Base-by-base conservation (phyloP, 306 rosid species). In the Ochetophila trinervis region DNA sequence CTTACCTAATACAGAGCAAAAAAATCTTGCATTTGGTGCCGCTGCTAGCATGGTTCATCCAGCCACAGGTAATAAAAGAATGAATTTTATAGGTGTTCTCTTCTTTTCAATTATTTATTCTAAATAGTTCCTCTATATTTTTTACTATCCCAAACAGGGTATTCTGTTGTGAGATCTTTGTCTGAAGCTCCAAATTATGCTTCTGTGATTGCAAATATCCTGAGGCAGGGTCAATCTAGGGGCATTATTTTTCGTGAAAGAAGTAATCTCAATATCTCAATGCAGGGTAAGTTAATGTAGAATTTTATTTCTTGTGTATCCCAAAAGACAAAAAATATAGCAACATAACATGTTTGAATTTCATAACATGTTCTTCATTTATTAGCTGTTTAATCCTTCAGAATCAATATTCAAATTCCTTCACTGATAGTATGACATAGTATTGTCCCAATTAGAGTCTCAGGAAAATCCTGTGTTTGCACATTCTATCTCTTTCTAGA, bases 1-100 rank as follows among this genome's bases (percentile, higher is more conserved):
- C 54, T 83, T 93, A 70, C 99, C 99, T 8, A 93, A 90, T 76
- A 93, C 96, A 70, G 97, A 78, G 75, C 99, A 93, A 70, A 93
- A 84, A 77, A 93, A 93, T 75, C 95, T 93, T 66, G 99, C 97
- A 57, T 90, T 89, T 76, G 99, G 99, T 74, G 94, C 97, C 47
- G 99, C 99, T 78, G 99, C 99, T 57, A 81, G 97, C 80, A 84
- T 93, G 97, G 99, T 93, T 76, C 99, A 93, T 81, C 99, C 99
- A 61, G 99, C 99, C 72, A 93, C 99, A 73, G 96, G 97, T 80
- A 81, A 63, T 67, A 11, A 70, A 44, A 53, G 48, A 35, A 30
- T 32, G 54, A 22, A 64, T 42, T n/a, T 64, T 47, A 16, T 21
- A 4, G 4, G 51, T 60, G 22, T 36, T 63, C 57, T 63, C 42